These are phyloP conservation scores for Rhizopus stolonifer DNA, from an alignment of 371 early-diverging fungal genomes.

Conservation along the genomic window DNA sequence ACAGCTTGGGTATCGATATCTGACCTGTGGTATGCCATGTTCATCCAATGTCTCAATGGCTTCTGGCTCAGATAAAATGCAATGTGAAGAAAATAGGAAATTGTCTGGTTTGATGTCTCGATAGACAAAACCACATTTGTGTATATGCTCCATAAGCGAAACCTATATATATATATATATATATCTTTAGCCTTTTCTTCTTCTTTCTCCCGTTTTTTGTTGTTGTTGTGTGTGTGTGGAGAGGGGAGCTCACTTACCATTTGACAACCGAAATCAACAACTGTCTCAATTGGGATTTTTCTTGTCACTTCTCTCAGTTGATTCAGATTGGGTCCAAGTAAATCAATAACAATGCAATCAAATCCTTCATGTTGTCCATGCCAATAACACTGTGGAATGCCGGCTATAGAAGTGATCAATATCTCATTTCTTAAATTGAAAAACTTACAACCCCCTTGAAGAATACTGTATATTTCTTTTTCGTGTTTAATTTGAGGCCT, in stretches of 20 bases:
- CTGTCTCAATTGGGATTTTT: constrained; percentile 45
- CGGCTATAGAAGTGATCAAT: constrained; percentile 39
- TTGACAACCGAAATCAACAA: constrained; percentile 56
- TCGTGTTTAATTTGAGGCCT: constrained; percentile 57
- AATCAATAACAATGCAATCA: constrained; percentile 94
- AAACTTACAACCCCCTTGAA: constrained; percentile 53
- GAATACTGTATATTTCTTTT: constrained; percentile 42
- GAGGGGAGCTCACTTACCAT: no score
- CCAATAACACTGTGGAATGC: constrained; percentile 87
- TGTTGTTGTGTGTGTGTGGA: no score
- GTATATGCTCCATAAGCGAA: constrained; percentile 95
- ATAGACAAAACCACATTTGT: constrained; percentile 81
- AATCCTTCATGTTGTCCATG: constrained; percentile 93
- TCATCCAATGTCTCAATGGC: constrained; percentile 22
- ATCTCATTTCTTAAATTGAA: not conserved
- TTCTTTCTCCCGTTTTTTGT: no score
- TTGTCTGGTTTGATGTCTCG: constrained; percentile 96
- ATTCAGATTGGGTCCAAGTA: constrained; percentile 94
- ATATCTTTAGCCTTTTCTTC: no score
- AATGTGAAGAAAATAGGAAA: constrained; percentile 70
- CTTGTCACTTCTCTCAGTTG: constrained; percentile 66
- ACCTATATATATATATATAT: no score
- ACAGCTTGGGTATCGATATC: constrained; percentile 22
- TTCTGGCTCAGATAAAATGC: constrained; percentile 32
- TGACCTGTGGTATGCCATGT: constrained; percentile 15